These are phyloP conservation scores for Quercus alba DNA, from an alignment of 306 rosid species.

Conservation along the genomic window DNA sequence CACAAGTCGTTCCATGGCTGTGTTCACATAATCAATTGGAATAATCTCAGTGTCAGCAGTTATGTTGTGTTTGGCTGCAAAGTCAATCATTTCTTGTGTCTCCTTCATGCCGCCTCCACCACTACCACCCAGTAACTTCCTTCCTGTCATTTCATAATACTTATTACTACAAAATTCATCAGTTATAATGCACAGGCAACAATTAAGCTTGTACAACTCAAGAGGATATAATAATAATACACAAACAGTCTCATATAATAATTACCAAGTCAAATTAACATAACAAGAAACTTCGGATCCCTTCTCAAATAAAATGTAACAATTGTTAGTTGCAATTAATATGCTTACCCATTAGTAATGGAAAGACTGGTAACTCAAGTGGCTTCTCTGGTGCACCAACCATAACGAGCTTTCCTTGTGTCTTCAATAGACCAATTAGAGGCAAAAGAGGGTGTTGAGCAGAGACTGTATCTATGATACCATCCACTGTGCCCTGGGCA, in stretches of 20 bases:
- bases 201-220: too few species aligned
- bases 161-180: background rate
- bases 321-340: background rate
- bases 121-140: slow-evolving; percentile 19
- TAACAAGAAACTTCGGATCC: too few species aligned
- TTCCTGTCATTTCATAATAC: slow-evolving; percentile 1
- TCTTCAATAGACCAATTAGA: slow-evolving; percentile 8
- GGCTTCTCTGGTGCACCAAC: slow-evolving; percentile 37
- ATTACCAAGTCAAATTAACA: too few species aligned
- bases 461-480: slow-evolving; percentile 32
- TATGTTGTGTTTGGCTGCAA: slow-evolving; percentile 31
- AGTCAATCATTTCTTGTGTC: slow-evolving; percentile 32
- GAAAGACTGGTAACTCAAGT: slow-evolving; percentile 24
- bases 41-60: slow-evolving; percentile 28
- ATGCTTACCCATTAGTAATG: slow-evolving; percentile 31
- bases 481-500: slow-evolving; percentile 35
- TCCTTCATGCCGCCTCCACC: slow-evolving; percentile 28
- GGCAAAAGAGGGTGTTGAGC: slow-evolving; percentile 8
- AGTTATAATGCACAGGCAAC: background rate
- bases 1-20: slow-evolving; percentile 26
- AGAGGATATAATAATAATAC: too few species aligned
- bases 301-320: too few species aligned
- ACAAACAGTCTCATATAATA: too few species aligned
- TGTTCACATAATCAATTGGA: slow-evolving; percentile 32
- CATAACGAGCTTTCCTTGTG: slow-evolving; percentile 35